Evolutionary conservation across 140 eudicot genomes (phyloP).

Genomic region (Cichorium intybus): DNA sequence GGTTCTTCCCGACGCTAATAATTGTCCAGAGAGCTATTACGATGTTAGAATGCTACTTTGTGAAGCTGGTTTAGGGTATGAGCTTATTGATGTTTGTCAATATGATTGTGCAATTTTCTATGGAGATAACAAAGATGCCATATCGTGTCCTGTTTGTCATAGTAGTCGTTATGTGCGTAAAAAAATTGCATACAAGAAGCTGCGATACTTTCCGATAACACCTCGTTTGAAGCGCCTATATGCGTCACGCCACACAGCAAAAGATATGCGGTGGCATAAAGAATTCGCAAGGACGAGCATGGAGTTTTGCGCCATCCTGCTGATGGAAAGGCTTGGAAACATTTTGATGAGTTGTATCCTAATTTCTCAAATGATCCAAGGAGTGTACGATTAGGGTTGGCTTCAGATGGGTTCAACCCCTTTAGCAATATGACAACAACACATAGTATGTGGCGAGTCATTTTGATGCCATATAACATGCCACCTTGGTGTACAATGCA

Average conservation of each 20-base stretch:
- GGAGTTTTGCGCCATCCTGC: neutral
- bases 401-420: neutral
- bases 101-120: conserved; percentile 13
- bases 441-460: neutral
- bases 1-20: neutral
- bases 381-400: neutral
- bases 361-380: neutral
- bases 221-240: too few relatives aligned
- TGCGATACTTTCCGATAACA: neutral
- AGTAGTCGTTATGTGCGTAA: conserved; percentile 7
- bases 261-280: conserved; percentile 13
- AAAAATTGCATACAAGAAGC: too few relatives aligned
- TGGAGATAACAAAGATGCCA: neutral
- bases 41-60: conserved; percentile 14
- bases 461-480: too few relatives aligned
- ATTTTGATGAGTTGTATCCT: too few relatives aligned
- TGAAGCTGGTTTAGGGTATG: conserved; percentile 5
- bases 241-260: conserved; percentile 5
- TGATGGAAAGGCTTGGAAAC: too few relatives aligned
- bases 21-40: conserved; percentile 2
- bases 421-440: neutral
- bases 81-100: conserved; percentile 10
- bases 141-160: neutral
- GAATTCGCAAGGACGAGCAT: neutral
- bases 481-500: neutral